Base-by-base conservation (phyloP, 768 basidiomycete species). In the Crassisporium funariophilum region DNA sequence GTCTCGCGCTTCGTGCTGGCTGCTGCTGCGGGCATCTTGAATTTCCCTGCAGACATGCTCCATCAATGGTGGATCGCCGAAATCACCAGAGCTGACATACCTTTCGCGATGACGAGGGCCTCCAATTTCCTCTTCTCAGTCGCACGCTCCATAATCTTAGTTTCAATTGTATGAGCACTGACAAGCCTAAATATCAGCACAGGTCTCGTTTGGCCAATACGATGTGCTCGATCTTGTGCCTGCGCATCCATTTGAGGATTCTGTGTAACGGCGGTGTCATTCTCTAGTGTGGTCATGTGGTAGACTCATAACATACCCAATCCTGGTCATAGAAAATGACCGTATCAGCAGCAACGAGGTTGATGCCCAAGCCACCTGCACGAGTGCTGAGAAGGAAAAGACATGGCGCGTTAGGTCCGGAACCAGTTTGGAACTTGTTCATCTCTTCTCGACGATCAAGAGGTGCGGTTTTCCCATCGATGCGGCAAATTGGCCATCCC, bases 221-320 rank as follows among this genome's bases (percentile, higher is more conserved):
- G 83, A 66, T 99, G 95, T 0, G 94, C 94, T 25, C 95, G 79
- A 57, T 97, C 95, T 62, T 94, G 91, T 0, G 95, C 95, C 69
- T 99, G 95, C 2, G 90, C 74, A 54, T 99, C 95, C 84, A 95
- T 94, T 71, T 97, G 95, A 0, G 95, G 94, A 58, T 91, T 92
- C 89, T 91, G 52, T 12, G 44, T 20, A 35, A 13, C 20, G 8
- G 31, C 20, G 35, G 16, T 19, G 12, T n/a, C 13, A 23, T n/a
- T 53, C 29, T 50, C 45, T 19, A 10, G 9, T 11, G 11, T 23
- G 12, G 11, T 3, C 15, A 20, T 31, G 8, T 35, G 22, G 0
- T 16, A 23, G 33, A 11, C 40, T 39, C 42, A 10, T 17, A 22
- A 65, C 78, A 22, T 62, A 92, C 86, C 91, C 91, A 93, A 63